These are phyloP conservation scores for Lachnellula willkommii DNA, from an alignment of 2,329 filamentous ascomycete genomes.

Conservation along the genomic window DNA sequence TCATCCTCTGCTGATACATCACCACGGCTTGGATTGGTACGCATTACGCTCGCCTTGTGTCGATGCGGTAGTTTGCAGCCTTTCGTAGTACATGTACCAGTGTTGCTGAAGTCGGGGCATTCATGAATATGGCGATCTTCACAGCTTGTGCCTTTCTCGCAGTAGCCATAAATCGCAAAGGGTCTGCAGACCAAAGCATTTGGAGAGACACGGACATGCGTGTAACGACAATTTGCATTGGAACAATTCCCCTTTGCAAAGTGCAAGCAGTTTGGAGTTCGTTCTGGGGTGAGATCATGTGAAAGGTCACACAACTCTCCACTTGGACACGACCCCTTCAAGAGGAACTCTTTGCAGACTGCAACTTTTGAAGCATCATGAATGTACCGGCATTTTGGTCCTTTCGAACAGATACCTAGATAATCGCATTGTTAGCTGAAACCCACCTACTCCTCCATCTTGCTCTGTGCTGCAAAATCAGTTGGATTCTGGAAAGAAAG, in stretches of 20 bases:
- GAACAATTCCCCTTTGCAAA: constrained; percentile 86
- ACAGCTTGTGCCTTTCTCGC: constrained; percentile 74
- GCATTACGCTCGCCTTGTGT: constrained; percentile 75
- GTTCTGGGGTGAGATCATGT: constrained; percentile 76
- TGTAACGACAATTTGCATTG: constrained; percentile 79
- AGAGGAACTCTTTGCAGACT: constrained; percentile 81
- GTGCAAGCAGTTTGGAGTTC: constrained; percentile 83
- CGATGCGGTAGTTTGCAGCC: constrained; percentile 83
- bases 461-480: constrained; percentile 16
- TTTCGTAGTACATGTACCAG: constrained; percentile 72
- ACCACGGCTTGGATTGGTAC: constrained; percentile 51
- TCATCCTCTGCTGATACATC: constrained; percentile 43
- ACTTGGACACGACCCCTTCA: constrained; percentile 69
- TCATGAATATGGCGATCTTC: constrained; percentile 82
- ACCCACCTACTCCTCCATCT: constrained; percentile 20
- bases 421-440: constrained; percentile 27
- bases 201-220: constrained; percentile 74
- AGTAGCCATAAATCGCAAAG: constrained; percentile 86
- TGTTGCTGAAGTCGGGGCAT: constrained; percentile 93
- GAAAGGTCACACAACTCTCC: constrained; percentile 84
- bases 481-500: constrained; percentile 29
- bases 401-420: constrained; percentile 79
- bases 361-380: constrained; percentile 86
- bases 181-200: constrained; percentile 73
- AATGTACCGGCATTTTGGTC: constrained; percentile 70